Conservation (phyloP, 2,329 filamentous ascomycete genomes). For the Diaporthe sp. region DNA sequence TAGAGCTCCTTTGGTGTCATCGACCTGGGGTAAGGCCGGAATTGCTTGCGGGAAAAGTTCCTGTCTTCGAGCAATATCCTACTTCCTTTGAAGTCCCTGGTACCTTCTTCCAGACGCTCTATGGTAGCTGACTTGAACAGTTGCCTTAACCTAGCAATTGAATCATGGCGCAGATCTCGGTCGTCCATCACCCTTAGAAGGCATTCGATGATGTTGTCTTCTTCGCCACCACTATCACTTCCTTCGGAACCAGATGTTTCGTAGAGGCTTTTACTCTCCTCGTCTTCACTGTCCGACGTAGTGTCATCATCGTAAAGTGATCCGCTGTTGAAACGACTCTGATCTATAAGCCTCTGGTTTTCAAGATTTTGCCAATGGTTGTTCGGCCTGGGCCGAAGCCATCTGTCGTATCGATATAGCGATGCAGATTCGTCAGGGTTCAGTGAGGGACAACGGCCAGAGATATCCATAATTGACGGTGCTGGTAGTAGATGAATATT, state of each 20-base stretch:
- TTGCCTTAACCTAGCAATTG: not conserved
- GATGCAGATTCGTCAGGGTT: not conserved
- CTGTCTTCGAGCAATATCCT: constrained; percentile 25
- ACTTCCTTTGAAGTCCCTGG: not conserved
- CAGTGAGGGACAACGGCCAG: not conserved
- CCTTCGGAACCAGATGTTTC: not conserved
- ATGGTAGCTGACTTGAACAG: not conserved
- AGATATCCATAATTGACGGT: too few species aligned
- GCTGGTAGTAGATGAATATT: not conserved
- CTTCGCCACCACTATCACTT: not conserved
- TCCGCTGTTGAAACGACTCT: too few species aligned
- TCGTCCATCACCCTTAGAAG: constrained; percentile 3
- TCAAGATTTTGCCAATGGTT: not conserved
- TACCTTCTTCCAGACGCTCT: not conserved
- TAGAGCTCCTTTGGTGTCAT: not conserved
- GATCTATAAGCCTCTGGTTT: constrained; percentile 6
- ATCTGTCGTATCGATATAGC: not conserved
- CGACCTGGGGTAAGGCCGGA: not conserved
- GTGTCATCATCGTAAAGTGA: too few species aligned
- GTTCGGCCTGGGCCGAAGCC: not conserved
- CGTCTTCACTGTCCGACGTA: too few species aligned
- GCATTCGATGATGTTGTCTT: not conserved
- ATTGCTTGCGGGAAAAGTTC: not conserved
- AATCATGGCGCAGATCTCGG: not conserved
- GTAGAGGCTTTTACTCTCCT: too few species aligned